Base-by-base conservation (phyloP, 768 basidiomycete species). In the Suillus subaureus region DNA sequence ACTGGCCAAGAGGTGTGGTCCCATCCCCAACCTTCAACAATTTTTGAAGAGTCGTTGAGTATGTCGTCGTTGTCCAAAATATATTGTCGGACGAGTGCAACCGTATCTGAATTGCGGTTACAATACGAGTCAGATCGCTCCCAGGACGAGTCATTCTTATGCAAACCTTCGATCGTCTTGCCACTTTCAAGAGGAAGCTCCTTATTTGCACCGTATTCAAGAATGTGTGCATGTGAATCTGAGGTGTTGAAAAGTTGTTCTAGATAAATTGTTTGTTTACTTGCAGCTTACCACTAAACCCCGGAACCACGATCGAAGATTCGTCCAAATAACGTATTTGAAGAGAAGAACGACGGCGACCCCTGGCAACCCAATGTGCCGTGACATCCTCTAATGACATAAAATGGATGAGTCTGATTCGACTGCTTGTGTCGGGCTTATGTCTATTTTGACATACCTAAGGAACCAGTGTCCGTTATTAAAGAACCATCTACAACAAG, bases 1-100 rank as follows among this genome's bases (percentile, higher is more conserved):
- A 74, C 74, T 9, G 83, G 79, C 91, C 91, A 92, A 62, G 83
- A 78, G 1, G 93, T 96, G 76, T 97, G 96, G 74, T 97, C 93
- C 94, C 96, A 97, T 1, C 95, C 96, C 73, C 91, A 87, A 3
- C 94, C 94, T 63, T 88, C 84, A 18, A 97, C 83, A 74, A 88
- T 88, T 68, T 82, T 84, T 26, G 84, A 80, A 16, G 79, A 83
- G 73, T 93, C 84, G 23, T 79, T 78, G 26, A 79, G 74, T n/a
- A 90, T 75, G 49, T 89, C 87, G 0, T 84, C 84, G 66, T 87
- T 83, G 11, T 81, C 74, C 13, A 86, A 75, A 62, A 94, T 87
- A 75, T 86, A 90, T 26, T 83, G 72, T 61, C 83, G 82, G 43
- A 94, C 83, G 54, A 87, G 84, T 1, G 79, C 79, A 43, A 91